Conservation (phyloP, 441 rosid genomes). For the Jatropha multifida region DNA sequence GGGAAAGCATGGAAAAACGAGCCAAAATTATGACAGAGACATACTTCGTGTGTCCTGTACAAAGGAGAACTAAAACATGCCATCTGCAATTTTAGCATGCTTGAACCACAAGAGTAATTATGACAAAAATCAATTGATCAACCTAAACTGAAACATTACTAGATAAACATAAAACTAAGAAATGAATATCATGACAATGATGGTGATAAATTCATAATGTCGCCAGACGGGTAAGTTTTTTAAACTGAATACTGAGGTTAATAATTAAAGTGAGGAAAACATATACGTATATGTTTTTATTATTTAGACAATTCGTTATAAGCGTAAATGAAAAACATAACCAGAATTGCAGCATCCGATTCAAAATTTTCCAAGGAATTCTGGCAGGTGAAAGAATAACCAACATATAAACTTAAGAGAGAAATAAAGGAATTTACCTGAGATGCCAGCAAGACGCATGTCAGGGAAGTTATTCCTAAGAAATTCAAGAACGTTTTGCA, state of each 20-base stretch:
- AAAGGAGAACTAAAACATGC: neutral
- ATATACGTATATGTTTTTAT: neutral
- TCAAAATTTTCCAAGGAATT: neutral
- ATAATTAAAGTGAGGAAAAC: neutral
- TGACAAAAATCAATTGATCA: neutral
- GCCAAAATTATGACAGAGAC: neutral
- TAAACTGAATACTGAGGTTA: no score
- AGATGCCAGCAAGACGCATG: slow-evolving; percentile 82
- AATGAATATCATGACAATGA: neutral
- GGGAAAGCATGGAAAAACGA: neutral
- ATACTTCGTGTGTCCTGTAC: neutral
- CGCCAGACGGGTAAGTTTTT: no score
- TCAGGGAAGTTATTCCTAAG: slow-evolving; percentile 75
- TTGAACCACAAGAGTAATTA: slow-evolving; percentile 1
- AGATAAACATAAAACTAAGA: neutral
- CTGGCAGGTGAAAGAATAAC: neutral
- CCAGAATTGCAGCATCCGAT: neutral
- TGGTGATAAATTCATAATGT: neutral
- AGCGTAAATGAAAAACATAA: neutral
- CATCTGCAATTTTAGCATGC: neutral
- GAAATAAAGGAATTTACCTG: slow-evolving; percentile 40
- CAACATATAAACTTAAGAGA: neutral
- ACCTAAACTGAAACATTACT: neutral
- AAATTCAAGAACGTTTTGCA: slow-evolving; percentile 79
- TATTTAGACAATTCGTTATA: neutral